These are phyloP conservation scores for Mallotus japonicus DNA, from an alignment of 441 rosid species.

Conservation along the genomic window DNA sequence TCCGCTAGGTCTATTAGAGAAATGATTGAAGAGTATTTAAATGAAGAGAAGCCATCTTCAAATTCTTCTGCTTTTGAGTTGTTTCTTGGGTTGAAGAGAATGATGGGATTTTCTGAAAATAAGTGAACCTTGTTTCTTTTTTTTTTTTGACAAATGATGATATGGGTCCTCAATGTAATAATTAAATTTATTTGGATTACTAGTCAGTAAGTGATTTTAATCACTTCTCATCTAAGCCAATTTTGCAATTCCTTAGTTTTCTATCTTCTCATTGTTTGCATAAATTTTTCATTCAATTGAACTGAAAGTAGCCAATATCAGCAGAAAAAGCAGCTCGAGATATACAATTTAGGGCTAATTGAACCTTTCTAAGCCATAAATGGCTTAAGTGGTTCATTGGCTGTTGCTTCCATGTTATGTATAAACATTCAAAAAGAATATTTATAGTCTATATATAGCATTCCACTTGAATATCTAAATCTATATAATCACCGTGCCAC, in stretches of 20 bases:
- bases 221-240: too few species aligned
- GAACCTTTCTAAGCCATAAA: background rate
- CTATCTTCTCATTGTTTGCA: too few species aligned
- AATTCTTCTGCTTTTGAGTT: slow-evolving; percentile 23
- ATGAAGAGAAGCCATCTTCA: slow-evolving; percentile 26
- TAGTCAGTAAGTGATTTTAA: too few species aligned
- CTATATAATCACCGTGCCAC: background rate
- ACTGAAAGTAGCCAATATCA: too few species aligned
- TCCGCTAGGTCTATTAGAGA: slow-evolving; percentile 53
- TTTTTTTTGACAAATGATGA: background rate
- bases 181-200: too few species aligned
- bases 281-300: too few species aligned
- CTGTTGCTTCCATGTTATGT: background rate
- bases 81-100: slow-evolving; percentile 54
- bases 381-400: background rate
- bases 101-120: slow-evolving; percentile 40
- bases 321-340: too few species aligned
- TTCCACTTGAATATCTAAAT: slow-evolving; percentile 4
- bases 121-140: background rate
- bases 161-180: background rate
- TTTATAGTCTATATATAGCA: slow-evolving; percentile 17
- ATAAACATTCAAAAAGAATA: slow-evolving; percentile 17
- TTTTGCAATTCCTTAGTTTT: too few species aligned
- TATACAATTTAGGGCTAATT: background rate
- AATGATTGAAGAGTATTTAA: slow-evolving; percentile 62